These are phyloP conservation scores for Maudiozyma turicensis DNA, from an alignment of 805 yeast species.

Conservation along the genomic window DNA sequence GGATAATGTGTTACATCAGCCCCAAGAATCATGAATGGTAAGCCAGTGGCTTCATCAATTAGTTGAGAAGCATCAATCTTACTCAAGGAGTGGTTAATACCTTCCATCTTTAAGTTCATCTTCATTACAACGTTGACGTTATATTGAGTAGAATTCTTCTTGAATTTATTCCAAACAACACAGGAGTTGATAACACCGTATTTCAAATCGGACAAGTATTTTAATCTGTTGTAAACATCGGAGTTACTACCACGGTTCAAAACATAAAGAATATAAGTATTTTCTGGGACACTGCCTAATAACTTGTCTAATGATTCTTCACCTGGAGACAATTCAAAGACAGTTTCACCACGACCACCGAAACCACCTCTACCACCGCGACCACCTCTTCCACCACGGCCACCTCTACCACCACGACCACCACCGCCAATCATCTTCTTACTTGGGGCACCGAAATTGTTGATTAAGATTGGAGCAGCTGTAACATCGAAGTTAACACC, in stretches of 20 bases:
- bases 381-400: slow-evolving; percentile 11
- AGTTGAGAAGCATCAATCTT: slow-evolving; percentile 5
- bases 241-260: slow-evolving; percentile 7
- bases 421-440: slow-evolving; percentile 5
- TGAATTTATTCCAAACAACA: slow-evolving; percentile 15
- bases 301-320: slow-evolving; percentile 8
- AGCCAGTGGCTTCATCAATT: slow-evolving; percentile 10
- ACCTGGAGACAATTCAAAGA: slow-evolving; percentile 10
- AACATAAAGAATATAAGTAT: slow-evolving; percentile 12
- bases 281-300: slow-evolving; percentile 10
- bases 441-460: slow-evolving; percentile 10
- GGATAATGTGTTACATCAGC: slow-evolving; percentile 23
- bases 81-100: slow-evolving; percentile 15
- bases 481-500: slow-evolving; percentile 12
- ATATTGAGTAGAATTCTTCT: slow-evolving; percentile 12
- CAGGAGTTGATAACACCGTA: slow-evolving; percentile 17
- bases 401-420: slow-evolving; percentile 9
- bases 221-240: slow-evolving; percentile 14
- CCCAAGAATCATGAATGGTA: slow-evolving; percentile 16
- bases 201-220: slow-evolving; percentile 14
- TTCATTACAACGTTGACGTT: slow-evolving; percentile 17
- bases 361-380: slow-evolving; percentile 13
- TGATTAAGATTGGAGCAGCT: slow-evolving; percentile 11
- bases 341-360: slow-evolving; percentile 7
- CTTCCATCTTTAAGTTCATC: slow-evolving; percentile 16